Evolutionary conservation across 2,329 filamentous ascomycete species (phyloP), one percentile per base, ranked within the genome.

Genomic region (Diaporthe longicolla): DNA sequence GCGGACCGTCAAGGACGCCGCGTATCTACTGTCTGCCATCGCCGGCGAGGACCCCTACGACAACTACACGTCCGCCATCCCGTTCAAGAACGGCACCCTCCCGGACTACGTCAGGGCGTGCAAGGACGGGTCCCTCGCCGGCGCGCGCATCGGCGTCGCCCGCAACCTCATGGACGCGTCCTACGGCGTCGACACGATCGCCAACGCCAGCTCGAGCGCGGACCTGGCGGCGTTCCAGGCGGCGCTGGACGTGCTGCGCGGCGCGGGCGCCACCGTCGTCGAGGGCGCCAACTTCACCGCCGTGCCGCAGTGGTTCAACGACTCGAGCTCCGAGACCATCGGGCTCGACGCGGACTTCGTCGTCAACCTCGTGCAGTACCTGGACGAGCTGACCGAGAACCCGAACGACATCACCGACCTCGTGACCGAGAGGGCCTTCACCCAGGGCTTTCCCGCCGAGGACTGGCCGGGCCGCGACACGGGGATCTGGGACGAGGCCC

Each of bases 381-480:
- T 94, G 11, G 82, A 83, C 4, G 81, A 88, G 71, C 84, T 94
- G 4, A 85, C 82, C 1, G 82, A 80, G 77, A 94, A 93, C 78
- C 91, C 91, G 0, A 84, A 89, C 75, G 83, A 86, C 71, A 82
- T 94, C 63, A 83, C 82, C 81, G 24, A 82, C 93, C 0, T 82
- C 82, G 1, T 87, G 90, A 15, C 81, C 92, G 4, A 83, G 84
- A 40, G 21, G 0, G 82, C 83, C 43, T 92, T 91, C 76, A 93
- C 91, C 0, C 88, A 89, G 40, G 76, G 77, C 0, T 88, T 85
- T 66, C 79, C 85, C 0, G 80, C 81, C 0, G 92, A 94, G 78
- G 85, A 88, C n/a, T 93, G 87, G 76, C 91, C 92, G 0, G 81
- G 85, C 63, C 85, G 90, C n/a, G 85, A 93, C 81, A 93, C 90